Evolutionary conservation across 495 filamentous ascomycete genomes (phyloP), one percentile per base, ranked within the genome.

Genomic region (Daldinia loculata): DNA sequence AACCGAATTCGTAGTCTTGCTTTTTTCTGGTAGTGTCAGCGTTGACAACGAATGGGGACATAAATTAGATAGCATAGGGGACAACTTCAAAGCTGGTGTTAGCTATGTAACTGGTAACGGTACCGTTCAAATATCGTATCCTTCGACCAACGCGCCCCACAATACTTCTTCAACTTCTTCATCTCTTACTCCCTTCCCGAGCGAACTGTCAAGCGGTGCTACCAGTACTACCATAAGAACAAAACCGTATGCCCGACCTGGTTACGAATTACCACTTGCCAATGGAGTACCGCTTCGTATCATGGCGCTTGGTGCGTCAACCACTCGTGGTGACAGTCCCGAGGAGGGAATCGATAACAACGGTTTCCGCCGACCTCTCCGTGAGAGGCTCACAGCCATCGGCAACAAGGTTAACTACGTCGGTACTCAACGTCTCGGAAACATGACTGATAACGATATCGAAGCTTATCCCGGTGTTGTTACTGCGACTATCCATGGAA

Each of bases 401-500:
- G 76, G 76, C 6, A 71, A 77, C 32, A 70, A 73, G 39, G 74
- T 78, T 53, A 74, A 76, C 61, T 78, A 75, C 61, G 79, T 81
- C 19, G 79, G 79, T 17, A 77, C 75, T 1, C 79, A 76, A 19
- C 71, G 71, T 3, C 67, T 73, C 39, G 79, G 79, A 56, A 75
- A 78, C 52, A 81, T 81, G 76, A 71, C 71, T 12, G 75, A 79
- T 60, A 80, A 81, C 58, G 69, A 79, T 39, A 76, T 79, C 48
- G 79, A 81, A 39, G 79, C 77, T 11, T 81, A 78, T 59, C 78
- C 76, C 5, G 79, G 78, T 17, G 73, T 77, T 6, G 65, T 64
- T 26, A 80, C 78, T 27, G 70, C 74, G 17, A 71, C 75, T 26
- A 79, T 81, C 15, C 69, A 73, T 24, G 68, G 57, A 48, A 76